phyloP scores from a whole-genome alignment of 225 moss, liverwort and hornwort genomes.

The Pseudoscleropodium purum region DNA sequence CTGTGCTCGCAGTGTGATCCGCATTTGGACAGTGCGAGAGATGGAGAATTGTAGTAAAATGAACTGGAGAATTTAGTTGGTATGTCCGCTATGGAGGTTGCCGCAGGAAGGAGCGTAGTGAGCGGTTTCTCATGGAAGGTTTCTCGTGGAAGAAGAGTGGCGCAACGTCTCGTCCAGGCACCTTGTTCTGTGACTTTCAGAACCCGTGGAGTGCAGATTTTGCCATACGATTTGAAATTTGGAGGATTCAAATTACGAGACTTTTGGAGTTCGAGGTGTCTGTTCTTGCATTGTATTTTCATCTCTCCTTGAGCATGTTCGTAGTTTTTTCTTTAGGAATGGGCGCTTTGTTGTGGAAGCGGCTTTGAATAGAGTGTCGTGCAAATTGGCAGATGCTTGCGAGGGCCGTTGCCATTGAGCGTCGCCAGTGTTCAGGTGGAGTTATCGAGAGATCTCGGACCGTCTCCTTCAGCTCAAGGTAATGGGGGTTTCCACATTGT shows the following conservation, averaged over 20 bases:
- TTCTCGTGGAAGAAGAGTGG: not conserved
- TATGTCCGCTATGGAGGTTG: constrained; percentile 1
- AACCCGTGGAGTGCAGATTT: not conserved
- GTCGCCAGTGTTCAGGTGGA: constrained; percentile 10
- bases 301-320: not conserved
- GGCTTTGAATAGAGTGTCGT: not conserved
- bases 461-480: constrained; percentile 37
- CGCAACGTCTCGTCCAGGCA: not conserved
- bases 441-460: not conserved
- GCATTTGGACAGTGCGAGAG: not conserved
- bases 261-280: not conserved
- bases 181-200: not conserved
- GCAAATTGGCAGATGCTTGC: constrained; percentile 15
- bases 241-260: not conserved
- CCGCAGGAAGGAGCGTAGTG: not conserved
- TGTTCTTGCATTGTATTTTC: not conserved
- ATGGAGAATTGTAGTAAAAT: not conserved
- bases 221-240: not conserved
- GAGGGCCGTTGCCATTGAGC: not conserved
- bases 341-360: not conserved
- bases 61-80: not conserved
- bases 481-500: not conserved
- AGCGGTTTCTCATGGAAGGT: not conserved
- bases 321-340: not conserved
- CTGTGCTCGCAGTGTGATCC: not conserved